These are phyloP conservation scores for Microdochium bolleyi DNA, from an alignment of 2,329 filamentous ascomycete genomes.

Conservation along the genomic window DNA sequence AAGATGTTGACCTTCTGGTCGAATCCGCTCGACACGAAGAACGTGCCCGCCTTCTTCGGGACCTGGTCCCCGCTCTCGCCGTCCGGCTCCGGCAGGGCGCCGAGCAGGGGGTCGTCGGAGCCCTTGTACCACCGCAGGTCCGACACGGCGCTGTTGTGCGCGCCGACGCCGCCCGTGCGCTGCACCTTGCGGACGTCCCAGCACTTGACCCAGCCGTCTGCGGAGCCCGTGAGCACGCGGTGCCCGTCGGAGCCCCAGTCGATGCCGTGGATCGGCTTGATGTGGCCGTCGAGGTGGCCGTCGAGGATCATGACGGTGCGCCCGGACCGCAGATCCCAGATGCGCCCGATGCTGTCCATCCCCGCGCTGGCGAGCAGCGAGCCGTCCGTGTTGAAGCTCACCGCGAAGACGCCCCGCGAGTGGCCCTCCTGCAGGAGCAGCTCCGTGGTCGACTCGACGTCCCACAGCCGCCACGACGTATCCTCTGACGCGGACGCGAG, in stretches of 20 bases:
- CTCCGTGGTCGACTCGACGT: slow-evolving; percentile 78
- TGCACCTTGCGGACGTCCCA: slow-evolving; percentile 93
- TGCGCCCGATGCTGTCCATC: slow-evolving; percentile 84
- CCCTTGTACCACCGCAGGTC: slow-evolving; percentile 94
- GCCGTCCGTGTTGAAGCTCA: slow-evolving; percentile 86
- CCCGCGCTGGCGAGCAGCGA: slow-evolving; percentile 88
- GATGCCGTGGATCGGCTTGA: slow-evolving; percentile 85
- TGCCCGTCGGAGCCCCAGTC: slow-evolving; percentile 92
- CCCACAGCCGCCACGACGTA: slow-evolving; percentile 95
- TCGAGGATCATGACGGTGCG: slow-evolving; percentile 94
- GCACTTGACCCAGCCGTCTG: slow-evolving; percentile 93
- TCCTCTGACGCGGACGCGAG: slow-evolving; percentile 92
- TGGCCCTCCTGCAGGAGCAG: slow-evolving; percentile 89
- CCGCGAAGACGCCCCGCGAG: slow-evolving; percentile 83
- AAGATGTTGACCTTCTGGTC: slow-evolving; percentile 95
- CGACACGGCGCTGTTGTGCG: slow-evolving; percentile 84
- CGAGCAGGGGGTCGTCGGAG: slow-evolving; percentile 62
- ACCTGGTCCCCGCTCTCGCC: slow-evolving; percentile 58
- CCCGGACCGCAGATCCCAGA: slow-evolving; percentile 92
- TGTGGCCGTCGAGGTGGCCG: slow-evolving; percentile 70
- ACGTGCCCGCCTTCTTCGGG: slow-evolving; percentile 84
- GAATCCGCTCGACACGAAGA: slow-evolving; percentile 85
- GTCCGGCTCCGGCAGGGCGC: slow-evolving; percentile 26
- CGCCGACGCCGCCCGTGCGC: slow-evolving; percentile 76
- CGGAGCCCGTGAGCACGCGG: slow-evolving; percentile 85